A percentile compares a stretch with the other conserved stretches of the same genome.
phyloP scores from a whole-genome alignment of 2,329 filamentous ascomycete genomes.

The Colletotrichum viniferum region DNA sequence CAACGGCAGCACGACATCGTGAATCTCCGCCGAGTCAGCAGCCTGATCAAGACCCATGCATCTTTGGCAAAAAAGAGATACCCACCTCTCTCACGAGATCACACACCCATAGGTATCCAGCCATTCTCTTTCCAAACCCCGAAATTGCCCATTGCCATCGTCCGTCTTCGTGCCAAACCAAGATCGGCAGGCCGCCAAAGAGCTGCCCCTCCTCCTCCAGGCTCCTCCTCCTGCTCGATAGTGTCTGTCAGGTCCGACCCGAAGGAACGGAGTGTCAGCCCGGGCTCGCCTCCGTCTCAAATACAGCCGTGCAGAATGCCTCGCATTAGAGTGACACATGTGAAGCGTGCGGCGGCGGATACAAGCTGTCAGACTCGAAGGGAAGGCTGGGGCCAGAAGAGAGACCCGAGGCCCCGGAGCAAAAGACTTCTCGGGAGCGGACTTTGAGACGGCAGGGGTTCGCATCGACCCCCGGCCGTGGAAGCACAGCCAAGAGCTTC shows the following conservation, averaged over 20 bases:
- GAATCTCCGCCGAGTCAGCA: conserved; percentile 19
- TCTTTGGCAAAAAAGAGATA: neutral
- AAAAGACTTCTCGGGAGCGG: neutral
- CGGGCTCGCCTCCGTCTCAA: neutral
- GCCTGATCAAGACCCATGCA: neutral
- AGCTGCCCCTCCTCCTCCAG: neutral
- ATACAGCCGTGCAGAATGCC: neutral
- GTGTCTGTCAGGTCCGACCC: neutral
- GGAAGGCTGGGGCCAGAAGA: neutral
- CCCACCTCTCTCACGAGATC: conserved; percentile 1
- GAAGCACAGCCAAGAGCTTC: conserved; percentile 1
- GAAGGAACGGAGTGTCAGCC: neutral
- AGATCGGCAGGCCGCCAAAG: neutral
- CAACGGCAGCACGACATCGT: conserved; percentile 16
- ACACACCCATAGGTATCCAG: neutral
- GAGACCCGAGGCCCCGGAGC: neutral
- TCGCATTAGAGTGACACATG: neutral
- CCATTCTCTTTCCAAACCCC: neutral
- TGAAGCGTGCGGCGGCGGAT: neutral
- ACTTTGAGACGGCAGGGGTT: conserved; percentile 5
- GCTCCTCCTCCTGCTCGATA: neutral
- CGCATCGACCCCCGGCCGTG: neutral
- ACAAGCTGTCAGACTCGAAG: neutral
- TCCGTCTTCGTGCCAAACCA: neutral
- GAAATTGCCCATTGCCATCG: neutral